Evolutionary conservation across 805 yeast species (phyloP).

Genomic region (Pichia cabralensis): DNA sequence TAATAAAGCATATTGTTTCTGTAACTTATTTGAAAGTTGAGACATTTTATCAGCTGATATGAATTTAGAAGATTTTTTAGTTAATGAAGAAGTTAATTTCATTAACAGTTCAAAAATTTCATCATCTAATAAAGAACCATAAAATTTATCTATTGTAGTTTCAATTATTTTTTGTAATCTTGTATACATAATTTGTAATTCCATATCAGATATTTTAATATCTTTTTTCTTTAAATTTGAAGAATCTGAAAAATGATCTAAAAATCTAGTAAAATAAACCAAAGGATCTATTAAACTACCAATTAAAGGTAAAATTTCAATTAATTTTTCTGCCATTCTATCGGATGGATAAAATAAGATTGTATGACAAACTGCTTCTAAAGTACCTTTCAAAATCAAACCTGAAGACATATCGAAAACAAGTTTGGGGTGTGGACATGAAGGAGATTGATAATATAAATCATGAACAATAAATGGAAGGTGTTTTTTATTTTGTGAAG

Average conservation of each 20-base stretch:
- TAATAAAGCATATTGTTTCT: background rate
- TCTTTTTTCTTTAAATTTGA: background rate
- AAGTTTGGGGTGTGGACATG: conserved; percentile 55
- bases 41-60: background rate
- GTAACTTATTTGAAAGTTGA: background rate
- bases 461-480: conserved; percentile 4
- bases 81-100: background rate
- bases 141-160: conserved; percentile 37
- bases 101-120: conserved; percentile 30
- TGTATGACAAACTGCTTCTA: conserved; percentile 72
- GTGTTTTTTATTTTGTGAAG: background rate
- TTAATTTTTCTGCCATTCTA: conserved; percentile 30
- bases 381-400: conserved; percentile 38
- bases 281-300: conserved; percentile 37
- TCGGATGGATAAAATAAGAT: conserved; percentile 43
- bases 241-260: conserved; percentile 7
- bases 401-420: conserved; percentile 39
- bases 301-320: conserved; percentile 45
- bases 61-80: background rate
- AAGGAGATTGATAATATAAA: conserved; percentile 23
- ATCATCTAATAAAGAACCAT: conserved; percentile 61
- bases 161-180: conserved; percentile 8
- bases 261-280: conserved; percentile 29
- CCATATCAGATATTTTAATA: conserved; percentile 6
- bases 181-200: conserved; percentile 5